Evolutionary conservation across 176 grass and related monocot genomes (phyloP).

Genomic region (Rhynchospora tenuis): DNA sequence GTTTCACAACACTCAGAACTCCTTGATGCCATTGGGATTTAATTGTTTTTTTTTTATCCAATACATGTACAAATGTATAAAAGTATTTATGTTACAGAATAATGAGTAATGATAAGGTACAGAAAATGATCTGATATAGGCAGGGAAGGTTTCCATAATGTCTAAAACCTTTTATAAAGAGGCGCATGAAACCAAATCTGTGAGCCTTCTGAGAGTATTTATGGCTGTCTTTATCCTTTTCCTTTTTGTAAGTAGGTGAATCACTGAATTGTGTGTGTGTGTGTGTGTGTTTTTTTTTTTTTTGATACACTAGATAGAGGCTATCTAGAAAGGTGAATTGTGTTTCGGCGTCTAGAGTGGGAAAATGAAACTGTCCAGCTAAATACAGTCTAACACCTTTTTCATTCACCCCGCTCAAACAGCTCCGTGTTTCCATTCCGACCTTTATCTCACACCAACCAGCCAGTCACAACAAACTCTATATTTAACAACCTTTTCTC

Average conservation of each 20-base stretch:
- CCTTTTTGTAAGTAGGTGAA: too few relatives aligned
- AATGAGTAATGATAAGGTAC: neutral
- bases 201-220: too few relatives aligned
- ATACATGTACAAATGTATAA: neutral
- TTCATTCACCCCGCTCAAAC: neutral
- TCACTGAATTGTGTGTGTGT: too few relatives aligned
- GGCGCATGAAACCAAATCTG: too few relatives aligned
- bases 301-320: too few relatives aligned
- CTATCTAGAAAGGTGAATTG: too few relatives aligned
- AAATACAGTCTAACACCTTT: neutral
- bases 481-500: slow-evolving; percentile 1
- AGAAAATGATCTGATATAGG: neutral
- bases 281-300: too few relatives aligned
- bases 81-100: neutral
- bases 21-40: slow-evolving; percentile 86
- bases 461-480: slow-evolving; percentile 11
- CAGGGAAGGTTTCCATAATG: too few relatives aligned
- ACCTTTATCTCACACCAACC: neutral
- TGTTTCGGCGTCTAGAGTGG: too few relatives aligned
- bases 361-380: neutral
- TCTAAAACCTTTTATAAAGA: too few relatives aligned
- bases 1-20: slow-evolving; percentile 86
- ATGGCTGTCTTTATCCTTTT: too few relatives aligned
- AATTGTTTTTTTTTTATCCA: neutral
- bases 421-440: neutral